These are phyloP conservation scores for Phytophthora sansomeana DNA, from an alignment of 352 stramenopile species.

Conservation along the genomic window DNA sequence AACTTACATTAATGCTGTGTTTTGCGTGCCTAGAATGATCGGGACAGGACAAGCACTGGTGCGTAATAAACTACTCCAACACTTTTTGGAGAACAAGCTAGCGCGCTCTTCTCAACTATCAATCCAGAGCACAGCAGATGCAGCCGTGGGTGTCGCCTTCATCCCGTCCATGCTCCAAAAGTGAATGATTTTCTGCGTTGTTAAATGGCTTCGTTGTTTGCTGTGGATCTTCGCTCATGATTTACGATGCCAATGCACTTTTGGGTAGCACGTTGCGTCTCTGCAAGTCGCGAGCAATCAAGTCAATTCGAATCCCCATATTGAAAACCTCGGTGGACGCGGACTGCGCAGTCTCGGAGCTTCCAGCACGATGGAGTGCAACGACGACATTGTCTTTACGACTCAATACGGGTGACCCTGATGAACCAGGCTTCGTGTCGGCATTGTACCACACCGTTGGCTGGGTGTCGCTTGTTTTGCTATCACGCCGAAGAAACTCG, in stretches of 20 bases:
- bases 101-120: conserved; percentile 27
- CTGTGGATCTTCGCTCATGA: not conserved
- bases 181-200: conserved; percentile 12
- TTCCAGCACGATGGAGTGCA: conserved; percentile 69
- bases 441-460: conserved; percentile 71
- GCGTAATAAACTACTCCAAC: conserved; percentile 60
- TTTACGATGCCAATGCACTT: conserved; percentile 27
- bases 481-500: conserved; percentile 13
- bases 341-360: conserved; percentile 39
- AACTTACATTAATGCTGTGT: not conserved
- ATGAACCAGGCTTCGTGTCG: conserved; percentile 75
- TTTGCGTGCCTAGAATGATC: conserved; percentile 51
- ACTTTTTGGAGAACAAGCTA: conserved; percentile 50
- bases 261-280: conserved; percentile 33
- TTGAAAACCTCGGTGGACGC: conserved; percentile 43
- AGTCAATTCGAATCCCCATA: conserved; percentile 38
- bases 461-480: conserved; percentile 30
- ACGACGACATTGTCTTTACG: conserved; percentile 70
- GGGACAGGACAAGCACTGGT: conserved; percentile 66
- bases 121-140: conserved; percentile 48
- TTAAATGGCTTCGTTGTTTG: conserved; percentile 3
- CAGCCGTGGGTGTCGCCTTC: conserved; percentile 60
- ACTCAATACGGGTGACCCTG: conserved; percentile 66
- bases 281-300: conserved; percentile 40
- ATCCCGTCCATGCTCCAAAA: conserved; percentile 41